These are phyloP conservation scores for Puccinia coronata DNA, from an alignment of 1,284 basidiomycete genomes.

Conservation along the genomic window DNA sequence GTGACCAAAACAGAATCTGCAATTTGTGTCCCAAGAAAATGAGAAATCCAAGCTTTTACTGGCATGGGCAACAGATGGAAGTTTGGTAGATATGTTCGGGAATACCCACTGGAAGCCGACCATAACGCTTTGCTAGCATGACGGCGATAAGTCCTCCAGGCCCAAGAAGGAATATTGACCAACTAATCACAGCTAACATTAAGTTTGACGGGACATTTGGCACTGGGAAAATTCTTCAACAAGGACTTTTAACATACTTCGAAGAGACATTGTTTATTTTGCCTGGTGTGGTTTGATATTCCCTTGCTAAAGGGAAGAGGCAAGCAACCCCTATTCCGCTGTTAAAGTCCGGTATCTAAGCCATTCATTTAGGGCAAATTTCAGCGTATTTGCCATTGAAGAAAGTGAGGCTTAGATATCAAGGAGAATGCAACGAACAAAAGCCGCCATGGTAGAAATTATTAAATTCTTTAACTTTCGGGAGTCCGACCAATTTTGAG, in stretches of 20 bases:
- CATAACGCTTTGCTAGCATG: constrained; percentile 66
- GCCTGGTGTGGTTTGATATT: constrained; percentile 66
- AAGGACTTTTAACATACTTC: constrained; percentile 49
- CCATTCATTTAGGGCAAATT: background rate
- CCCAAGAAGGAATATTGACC: constrained; percentile 70
- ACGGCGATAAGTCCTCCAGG: constrained; percentile 68
- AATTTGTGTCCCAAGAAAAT: constrained; percentile 31
- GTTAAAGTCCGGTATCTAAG: constrained; percentile 43
- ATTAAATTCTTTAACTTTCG: constrained; percentile 34
- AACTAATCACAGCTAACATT: constrained; percentile 59
- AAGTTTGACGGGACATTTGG: constrained; percentile 55
- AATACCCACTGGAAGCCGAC: constrained; percentile 67
- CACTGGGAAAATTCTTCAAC: constrained; percentile 12
- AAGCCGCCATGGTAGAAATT: constrained; percentile 46
- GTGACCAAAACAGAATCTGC: constrained; percentile 43
- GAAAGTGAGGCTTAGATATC: too few species aligned
- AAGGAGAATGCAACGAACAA: constrained; percentile 12
- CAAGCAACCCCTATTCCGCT: constrained; percentile 54
- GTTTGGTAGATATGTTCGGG: constrained; percentile 59
- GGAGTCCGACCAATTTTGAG: constrained; percentile 32
- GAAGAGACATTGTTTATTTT: constrained; percentile 66
- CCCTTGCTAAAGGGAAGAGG: constrained; percentile 66
- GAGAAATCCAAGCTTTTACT: background rate
- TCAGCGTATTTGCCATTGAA: background rate
- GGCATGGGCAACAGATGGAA: background rate